Conservation (phyloP, 2,329 filamentous ascomycete species). For the Alternaria triticimaculans region DNA sequence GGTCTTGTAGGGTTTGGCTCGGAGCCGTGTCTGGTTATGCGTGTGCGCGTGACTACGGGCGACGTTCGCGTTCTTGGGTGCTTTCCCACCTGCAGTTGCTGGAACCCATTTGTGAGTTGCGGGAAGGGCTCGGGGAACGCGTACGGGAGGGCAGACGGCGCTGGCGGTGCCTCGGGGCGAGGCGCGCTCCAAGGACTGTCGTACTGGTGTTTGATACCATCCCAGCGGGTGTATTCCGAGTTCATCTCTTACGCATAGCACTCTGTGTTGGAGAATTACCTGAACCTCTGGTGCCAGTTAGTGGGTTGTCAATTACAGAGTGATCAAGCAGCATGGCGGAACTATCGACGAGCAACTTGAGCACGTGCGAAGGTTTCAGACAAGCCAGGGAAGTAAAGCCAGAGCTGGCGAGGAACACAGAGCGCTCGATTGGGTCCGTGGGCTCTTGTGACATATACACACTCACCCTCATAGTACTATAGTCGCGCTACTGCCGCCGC, state of each 20-base stretch:
- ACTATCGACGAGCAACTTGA: constrained; percentile 13
- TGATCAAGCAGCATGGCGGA: constrained; percentile 8
- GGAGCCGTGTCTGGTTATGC: constrained; percentile 47
- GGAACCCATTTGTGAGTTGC: constrained; percentile 30
- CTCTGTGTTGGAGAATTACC: constrained; percentile 29
- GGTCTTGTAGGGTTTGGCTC: constrained; percentile 39
- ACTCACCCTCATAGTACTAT: constrained; percentile 47
- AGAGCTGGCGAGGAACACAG: constrained; percentile 19
- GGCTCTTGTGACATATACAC: constrained; percentile 36
- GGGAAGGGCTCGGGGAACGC: constrained; percentile 36
- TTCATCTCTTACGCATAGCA: constrained; percentile 50
- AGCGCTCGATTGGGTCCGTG: constrained; percentile 6
- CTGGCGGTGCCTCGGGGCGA: constrained; percentile 31
- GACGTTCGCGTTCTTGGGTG: constrained; percentile 41
- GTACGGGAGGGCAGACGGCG: constrained; percentile 30
- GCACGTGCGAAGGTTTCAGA: constrained; percentile 9
- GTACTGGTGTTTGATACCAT: constrained; percentile 40
- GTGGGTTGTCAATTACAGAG: constrained; percentile 13
- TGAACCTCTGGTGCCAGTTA: constrained; percentile 35
- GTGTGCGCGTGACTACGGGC: constrained; percentile 43
- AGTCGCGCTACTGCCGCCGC: constrained; percentile 31
- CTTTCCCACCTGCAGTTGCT: constrained; percentile 37
- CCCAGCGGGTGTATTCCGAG: constrained; percentile 45
- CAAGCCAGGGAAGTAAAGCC: constrained; percentile 6
- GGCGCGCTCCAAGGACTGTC: constrained; percentile 36